Base-by-base conservation (phyloP, 1,139 yeast genomes). In the Scheffersomyces quercinus region DNA sequence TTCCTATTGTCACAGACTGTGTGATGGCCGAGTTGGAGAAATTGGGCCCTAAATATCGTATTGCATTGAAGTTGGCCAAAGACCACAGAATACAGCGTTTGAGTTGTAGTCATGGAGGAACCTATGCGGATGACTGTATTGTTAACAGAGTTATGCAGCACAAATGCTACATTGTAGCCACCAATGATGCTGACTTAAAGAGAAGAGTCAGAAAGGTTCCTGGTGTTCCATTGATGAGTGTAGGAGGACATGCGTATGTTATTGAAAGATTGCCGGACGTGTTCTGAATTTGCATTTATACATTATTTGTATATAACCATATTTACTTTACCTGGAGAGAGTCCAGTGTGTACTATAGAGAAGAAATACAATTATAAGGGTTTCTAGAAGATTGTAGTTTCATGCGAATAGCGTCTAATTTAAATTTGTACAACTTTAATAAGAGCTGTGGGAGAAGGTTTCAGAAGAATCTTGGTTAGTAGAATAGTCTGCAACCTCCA, bases 21-120 rank as follows among this genome's bases (percentile, higher is more conserved):
- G 99, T 93, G 29, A 82, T 93, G 86, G 99, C 99, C 0, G 99
- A 93, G 71, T 74, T 93, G 64, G 99, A 93, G 62, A 93, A 95
- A 64, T 75, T 93, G 47, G 99, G 99, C 0, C 96, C 96, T 26
- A 89, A 85, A 62, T 93, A 88, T 65, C 77, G 98, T 62, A 93
- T 93, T 52, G 99, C 99, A 1, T 75, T 93, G 51, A 83, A 86
- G 50, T 73, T 93, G 59, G 99, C 99, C 30, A 85, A 89, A 55
- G 99, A 93, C 60, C 97, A 97, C 37, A 75, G 98, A 57, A 87
- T 93, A 38, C 81, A 88, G 60, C 75, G 98, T 49, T 74, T 93
- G 38, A 88, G 84, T 36, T 93, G 99, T 61, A 77, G 95, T 14
- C 99, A 93, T 60, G 86, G 85, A 55, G 99, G 99, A 14, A 93